phyloP scores from a whole-genome alignment of 495 filamentous ascomycete species.

The Neurospora terricola region DNA sequence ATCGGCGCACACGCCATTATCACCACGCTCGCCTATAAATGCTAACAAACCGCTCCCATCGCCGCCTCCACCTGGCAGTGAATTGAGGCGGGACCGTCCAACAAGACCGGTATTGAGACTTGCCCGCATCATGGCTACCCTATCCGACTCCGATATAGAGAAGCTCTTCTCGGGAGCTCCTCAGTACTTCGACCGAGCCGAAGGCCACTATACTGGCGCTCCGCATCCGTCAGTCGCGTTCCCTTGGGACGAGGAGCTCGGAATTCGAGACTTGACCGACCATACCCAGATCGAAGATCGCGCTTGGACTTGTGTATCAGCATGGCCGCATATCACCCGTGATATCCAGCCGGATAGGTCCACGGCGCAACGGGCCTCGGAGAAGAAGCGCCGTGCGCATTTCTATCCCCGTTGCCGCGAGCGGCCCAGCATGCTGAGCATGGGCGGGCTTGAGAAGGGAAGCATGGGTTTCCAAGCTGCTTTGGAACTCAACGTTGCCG shows the following conservation, averaged over 20 bases:
- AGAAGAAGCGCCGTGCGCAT: constrained; percentile 39
- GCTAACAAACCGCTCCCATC: constrained; percentile 44
- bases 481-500: constrained; percentile 56
- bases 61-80: constrained; percentile 38
- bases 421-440: constrained; percentile 67
- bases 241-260: constrained; percentile 56
- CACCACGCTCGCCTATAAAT: constrained; percentile 29
- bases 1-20: constrained; percentile 20
- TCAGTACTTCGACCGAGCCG: constrained; percentile 55
- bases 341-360: constrained; percentile 32
- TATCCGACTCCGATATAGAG: constrained; percentile 53
- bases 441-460: constrained; percentile 61
- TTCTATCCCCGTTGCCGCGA: constrained; percentile 49
- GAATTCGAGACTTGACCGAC: constrained; percentile 55
- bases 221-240: constrained; percentile 58
- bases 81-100: constrained; percentile 27
- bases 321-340: constrained; percentile 39
- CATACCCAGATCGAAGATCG: constrained; percentile 45
- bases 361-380: constrained; percentile 21
- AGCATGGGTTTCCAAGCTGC: constrained; percentile 67
- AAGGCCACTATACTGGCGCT: constrained; percentile 40
- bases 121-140: constrained; percentile 43
- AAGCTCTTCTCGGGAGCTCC: constrained; percentile 69
- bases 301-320: constrained; percentile 43
- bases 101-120: constrained; percentile 35